Evolutionary conservation across 2,329 filamentous ascomycete species (phyloP), one percentile per base, ranked within the genome.

Genomic region (Trichoderma pleuroti): DNA sequence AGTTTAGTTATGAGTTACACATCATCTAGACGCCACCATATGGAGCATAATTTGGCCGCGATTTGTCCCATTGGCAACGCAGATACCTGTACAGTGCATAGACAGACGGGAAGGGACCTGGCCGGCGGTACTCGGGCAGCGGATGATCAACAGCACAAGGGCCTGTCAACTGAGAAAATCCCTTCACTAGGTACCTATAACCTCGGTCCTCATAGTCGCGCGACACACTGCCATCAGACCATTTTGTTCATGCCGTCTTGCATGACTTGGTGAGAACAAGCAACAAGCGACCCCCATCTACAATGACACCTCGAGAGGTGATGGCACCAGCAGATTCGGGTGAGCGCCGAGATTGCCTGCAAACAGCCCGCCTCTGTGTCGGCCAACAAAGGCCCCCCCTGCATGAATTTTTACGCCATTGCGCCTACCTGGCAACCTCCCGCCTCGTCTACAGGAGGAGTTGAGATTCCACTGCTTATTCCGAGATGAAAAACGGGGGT

Each of bases 21-120:
- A 30, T 59, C 28, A 42, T n/a, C 54, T 42, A 49, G 54, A 67
- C 64, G 64, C 64, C 64, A 59, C 64, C n/a, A n/a, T 11, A 59
- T 59, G 64, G 54, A 56, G 62, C n/a, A 52, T 10, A 34, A 12
- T 52, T 65, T 21, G 32, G 62, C 62, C 46, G 62, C n/a, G 5
- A 36, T 52, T 52, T 16, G 9, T 54, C 21, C 62, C 21, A 54
- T 14, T 12, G 32, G 32, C 42, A 49, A 49, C 30, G 52, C n/a
- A n/a, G n/a, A n/a, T 28, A 28, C 26, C 5, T 5, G 26, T 5
- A 57, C 10, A 42, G 63, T 42, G 49, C 24, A 57, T 11, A 26
- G 21, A 26, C 26, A 26, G 21, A 26, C 26, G 26, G 18, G n/a
- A 24, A 39, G 24, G 28, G 24, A 54, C 4, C 12, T 16, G 26